These are phyloP conservation scores for Sindora glabra DNA, from an alignment of 306 rosid species.

Conservation along the genomic window DNA sequence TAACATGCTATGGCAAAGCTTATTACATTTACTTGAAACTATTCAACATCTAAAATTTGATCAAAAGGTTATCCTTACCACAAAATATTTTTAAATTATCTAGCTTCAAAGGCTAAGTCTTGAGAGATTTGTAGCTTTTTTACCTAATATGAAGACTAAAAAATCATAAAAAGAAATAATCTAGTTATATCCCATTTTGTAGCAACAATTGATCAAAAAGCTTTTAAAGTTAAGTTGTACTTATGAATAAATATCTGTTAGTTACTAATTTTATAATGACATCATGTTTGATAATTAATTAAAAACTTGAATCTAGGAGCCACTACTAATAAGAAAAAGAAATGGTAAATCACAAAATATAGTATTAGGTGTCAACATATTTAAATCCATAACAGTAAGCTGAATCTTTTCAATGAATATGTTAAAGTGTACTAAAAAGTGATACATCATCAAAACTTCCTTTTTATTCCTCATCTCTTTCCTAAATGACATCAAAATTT, in stretches of 20 bases:
- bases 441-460: too few species aligned
- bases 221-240: background rate
- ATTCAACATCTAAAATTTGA: background rate
- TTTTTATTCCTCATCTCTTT: too few species aligned
- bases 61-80: constrained; percentile 55
- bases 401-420: too few species aligned
- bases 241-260: too few species aligned
- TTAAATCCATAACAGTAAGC: background rate
- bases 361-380: background rate
- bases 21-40: background rate
- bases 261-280: too few species aligned
- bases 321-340: constrained; percentile 1
- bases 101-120: constrained; percentile 68
- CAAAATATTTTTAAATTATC: constrained; percentile 62
- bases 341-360: background rate
- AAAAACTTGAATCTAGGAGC: background rate
- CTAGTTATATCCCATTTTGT: too few species aligned
- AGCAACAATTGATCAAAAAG: background rate
- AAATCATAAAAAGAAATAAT: too few species aligned
- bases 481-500: too few species aligned
- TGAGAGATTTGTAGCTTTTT: constrained; percentile 24
- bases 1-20: background rate
- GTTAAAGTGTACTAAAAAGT: too few species aligned
- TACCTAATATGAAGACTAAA: constrained; percentile 28
- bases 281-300: too few species aligned